Conservation (phyloP, 225 moss, liverwort and hornwort species). For the Physcomitrium patens region DNA sequence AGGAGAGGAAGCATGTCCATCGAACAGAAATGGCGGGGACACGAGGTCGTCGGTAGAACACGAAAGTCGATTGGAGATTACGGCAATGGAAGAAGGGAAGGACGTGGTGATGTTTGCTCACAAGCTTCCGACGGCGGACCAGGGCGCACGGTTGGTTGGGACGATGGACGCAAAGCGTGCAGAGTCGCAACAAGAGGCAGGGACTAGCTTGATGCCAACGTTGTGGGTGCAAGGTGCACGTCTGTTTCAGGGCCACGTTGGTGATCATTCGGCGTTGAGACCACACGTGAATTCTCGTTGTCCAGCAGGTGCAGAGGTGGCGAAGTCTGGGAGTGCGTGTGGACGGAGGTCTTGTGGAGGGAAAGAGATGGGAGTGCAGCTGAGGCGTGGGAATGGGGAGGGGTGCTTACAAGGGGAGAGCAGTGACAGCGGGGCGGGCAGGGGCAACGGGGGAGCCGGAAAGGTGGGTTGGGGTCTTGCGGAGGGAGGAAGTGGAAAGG, state of each 20-base stretch:
- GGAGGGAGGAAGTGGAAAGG: slow-evolving; percentile 33
- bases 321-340: slow-evolving; percentile 3
- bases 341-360: slow-evolving; percentile 28
- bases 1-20: slow-evolving; percentile 33
- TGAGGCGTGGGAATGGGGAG: slow-evolving; percentile 37
- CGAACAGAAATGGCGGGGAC: slow-evolving; percentile 39
- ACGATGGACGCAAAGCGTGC: slow-evolving; percentile 56
- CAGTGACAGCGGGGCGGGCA: slow-evolving; percentile 52
- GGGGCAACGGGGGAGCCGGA: slow-evolving; percentile 41
- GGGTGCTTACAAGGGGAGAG: slow-evolving; percentile 46
- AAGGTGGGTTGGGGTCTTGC: slow-evolving; percentile 22
- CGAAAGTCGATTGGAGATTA: slow-evolving; percentile 57
- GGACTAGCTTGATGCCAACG: slow-evolving; percentile 61
- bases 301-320: slow-evolving; percentile 21
- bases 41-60: slow-evolving; percentile 65
- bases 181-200: slow-evolving; percentile 53
- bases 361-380: slow-evolving; percentile 37
- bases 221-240: slow-evolving; percentile 71
- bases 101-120: slow-evolving; percentile 95
- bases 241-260: slow-evolving; percentile 53
- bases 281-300: slow-evolving; percentile 48
- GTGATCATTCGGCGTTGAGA: slow-evolving; percentile 40
- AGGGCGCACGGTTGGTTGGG: slow-evolving; percentile 74
- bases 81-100: slow-evolving; percentile 78
- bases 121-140: slow-evolving; percentile 88